Conservation (phyloP, 352 stramenopile genomes). For the Thalassiosira exigua region DNA sequence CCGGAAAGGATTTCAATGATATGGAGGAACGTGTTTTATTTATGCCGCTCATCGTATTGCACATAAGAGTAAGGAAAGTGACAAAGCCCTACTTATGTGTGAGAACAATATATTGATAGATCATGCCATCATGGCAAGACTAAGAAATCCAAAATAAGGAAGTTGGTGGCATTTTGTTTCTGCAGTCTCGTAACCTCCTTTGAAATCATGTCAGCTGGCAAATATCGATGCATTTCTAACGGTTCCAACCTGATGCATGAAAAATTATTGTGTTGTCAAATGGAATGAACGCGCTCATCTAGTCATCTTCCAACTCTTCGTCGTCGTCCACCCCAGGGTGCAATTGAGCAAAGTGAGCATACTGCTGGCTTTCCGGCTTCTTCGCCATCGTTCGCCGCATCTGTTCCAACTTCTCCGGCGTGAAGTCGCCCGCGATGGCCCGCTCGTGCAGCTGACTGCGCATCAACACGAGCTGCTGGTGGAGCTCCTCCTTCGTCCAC, state of each 20-base stretch:
- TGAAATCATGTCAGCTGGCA: no score
- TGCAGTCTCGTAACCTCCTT: no score
- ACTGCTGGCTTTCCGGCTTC: constrained; percentile 47
- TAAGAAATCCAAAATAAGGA: no score
- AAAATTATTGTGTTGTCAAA: neutral
- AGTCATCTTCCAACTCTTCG: constrained; percentile 61
- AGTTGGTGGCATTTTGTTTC: no score
- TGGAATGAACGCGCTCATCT: no score
- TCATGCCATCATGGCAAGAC: no score
- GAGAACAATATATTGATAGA: no score
- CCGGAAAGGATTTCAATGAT: no score
- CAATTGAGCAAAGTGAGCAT: constrained; percentile 71
- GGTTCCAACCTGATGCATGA: neutral
- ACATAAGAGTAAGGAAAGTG: no score
- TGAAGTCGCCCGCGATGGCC: constrained; percentile 77
- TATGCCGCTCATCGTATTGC: no score
- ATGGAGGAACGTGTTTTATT: no score
- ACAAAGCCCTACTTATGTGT: no score
- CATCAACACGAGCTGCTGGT: constrained; percentile 69
- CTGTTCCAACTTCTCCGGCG: constrained; percentile 72
- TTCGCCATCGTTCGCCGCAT: constrained; percentile 48
- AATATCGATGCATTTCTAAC: constrained; percentile 1
- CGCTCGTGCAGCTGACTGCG: constrained; percentile 70
- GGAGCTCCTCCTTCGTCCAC: constrained; percentile 77
- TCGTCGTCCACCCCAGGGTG: constrained; percentile 79